A percentile compares a stretch with the other conserved stretches of the same genome.
Conservation (phyloP, 305 asterid species). For the Solanum hybrid region DNA sequence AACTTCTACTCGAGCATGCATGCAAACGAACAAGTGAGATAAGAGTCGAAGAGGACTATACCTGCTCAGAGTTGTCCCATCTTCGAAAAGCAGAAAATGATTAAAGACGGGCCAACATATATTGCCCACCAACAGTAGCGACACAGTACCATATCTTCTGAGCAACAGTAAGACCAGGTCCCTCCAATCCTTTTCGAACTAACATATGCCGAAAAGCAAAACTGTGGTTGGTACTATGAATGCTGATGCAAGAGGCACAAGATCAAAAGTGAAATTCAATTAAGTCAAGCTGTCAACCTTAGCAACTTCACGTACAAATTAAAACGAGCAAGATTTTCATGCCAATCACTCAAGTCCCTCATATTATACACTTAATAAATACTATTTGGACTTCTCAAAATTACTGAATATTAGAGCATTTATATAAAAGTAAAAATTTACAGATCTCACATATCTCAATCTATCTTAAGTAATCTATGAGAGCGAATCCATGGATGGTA, state of each 20-base stretch:
- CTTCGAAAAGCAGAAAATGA: slow-evolving; percentile 94
- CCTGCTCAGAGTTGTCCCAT: slow-evolving; percentile 95
- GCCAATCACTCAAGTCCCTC: not conserved
- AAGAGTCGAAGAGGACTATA: slow-evolving; percentile 6
- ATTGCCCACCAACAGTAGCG: slow-evolving; percentile 89
- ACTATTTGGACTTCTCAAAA: not conserved
- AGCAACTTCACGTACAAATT: not conserved
- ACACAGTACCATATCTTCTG: slow-evolving; percentile 84
- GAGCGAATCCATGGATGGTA: not conserved
- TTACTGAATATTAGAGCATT: not conserved
- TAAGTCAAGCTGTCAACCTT: not conserved
- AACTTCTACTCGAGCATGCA: not conserved
- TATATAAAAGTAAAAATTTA: not conserved
- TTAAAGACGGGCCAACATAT: slow-evolving; percentile 76
- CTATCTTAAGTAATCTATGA: not conserved
- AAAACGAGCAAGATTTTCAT: not conserved
- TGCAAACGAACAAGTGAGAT: not conserved
- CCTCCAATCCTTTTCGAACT: slow-evolving; percentile 55
- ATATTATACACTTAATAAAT: not conserved
- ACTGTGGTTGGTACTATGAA: not conserved
- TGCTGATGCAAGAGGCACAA: not conserved
- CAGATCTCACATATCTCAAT: not conserved
- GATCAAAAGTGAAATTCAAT: not conserved
- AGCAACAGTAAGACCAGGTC: slow-evolving; percentile 73
- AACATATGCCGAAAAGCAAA: not conserved